These are phyloP conservation scores for Fistulinella prunicolor DNA, from an alignment of 768 basidiomycete genomes.

Conservation along the genomic window DNA sequence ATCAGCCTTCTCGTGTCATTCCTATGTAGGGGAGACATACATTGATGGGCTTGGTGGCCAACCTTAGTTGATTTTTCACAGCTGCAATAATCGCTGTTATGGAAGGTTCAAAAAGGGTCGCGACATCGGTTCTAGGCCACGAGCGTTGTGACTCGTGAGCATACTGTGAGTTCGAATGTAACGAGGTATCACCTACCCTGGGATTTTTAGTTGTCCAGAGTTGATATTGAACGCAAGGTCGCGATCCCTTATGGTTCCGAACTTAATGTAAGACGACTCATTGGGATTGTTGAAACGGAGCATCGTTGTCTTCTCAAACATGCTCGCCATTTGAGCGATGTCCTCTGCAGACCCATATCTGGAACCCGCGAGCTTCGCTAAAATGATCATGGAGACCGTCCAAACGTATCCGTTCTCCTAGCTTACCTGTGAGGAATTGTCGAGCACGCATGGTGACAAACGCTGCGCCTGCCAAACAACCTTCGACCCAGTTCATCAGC, in stretches of 20 bases:
- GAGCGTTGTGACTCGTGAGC: neutral
- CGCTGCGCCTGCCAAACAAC: conserved; percentile 48
- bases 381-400: neutral
- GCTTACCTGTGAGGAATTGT: conserved; percentile 37
- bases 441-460: conserved; percentile 47
- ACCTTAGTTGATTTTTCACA: conserved; percentile 22
- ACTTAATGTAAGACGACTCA: conserved; percentile 45
- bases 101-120: conserved; percentile 31
- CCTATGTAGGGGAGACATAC: conserved; percentile 15
- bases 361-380: conserved; percentile 42
- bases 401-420: neutral
- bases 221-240: conserved; percentile 40
- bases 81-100: conserved; percentile 19
- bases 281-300: conserved; percentile 38
- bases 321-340: conserved; percentile 38
- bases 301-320: conserved; percentile 50
- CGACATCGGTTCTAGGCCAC: conserved; percentile 27
- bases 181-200: conserved; percentile 23
- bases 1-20: conserved; percentile 2
- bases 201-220: conserved; percentile 46
- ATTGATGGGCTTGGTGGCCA: conserved; percentile 20
- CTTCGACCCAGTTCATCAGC: conserved; percentile 30
- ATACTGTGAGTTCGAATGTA: no score
- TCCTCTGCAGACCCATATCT: conserved; percentile 39
- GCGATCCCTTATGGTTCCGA: conserved; percentile 43